Conservation (phyloP, 1,284 basidiomycete species). For the Marasmius tenuissimus region DNA sequence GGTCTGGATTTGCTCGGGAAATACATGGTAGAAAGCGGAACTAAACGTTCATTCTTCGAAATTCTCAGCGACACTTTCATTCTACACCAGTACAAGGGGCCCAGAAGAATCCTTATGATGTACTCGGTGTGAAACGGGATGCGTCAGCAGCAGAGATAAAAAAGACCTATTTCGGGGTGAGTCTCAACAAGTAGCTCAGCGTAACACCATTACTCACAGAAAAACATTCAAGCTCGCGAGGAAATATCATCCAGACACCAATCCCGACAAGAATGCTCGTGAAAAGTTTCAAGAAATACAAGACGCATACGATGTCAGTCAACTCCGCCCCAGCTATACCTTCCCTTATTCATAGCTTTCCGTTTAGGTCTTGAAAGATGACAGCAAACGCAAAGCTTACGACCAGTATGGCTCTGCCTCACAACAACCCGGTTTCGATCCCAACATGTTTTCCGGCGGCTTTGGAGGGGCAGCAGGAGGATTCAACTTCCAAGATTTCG, state of each 20-base stretch:
- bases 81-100: constrained; percentile 55
- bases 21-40: background rate
- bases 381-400: constrained; percentile 90
- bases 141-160: constrained; percentile 91
- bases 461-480: constrained; percentile 58
- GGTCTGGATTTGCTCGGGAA: constrained; percentile 22
- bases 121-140: constrained; percentile 86
- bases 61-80: constrained; percentile 72
- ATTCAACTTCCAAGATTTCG: constrained; percentile 74
- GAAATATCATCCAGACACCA: constrained; percentile 98
- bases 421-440: constrained; percentile 92
- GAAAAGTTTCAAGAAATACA: constrained; percentile 98
- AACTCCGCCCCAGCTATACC: constrained; percentile 12
- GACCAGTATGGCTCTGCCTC: constrained; percentile 96
- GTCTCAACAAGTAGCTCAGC: constrained; percentile 21
- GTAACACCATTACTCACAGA: constrained; percentile 12
- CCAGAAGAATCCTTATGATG: constrained; percentile 89
- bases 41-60: constrained; percentile 7
- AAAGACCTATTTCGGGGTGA: constrained; percentile 92
- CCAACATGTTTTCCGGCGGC: constrained; percentile 70
- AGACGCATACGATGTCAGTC: constrained; percentile 88
- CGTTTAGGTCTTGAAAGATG: constrained; percentile 84
- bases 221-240: constrained; percentile 76
- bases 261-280: constrained; percentile 88
- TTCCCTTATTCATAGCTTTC: constrained; percentile 16